A percentile compares a stretch with the other conserved stretches of the same genome.
These are phyloP conservation scores for Apiospora phragmitis DNA, from an alignment of 2,329 filamentous ascomycete species.

Conservation along the genomic window DNA sequence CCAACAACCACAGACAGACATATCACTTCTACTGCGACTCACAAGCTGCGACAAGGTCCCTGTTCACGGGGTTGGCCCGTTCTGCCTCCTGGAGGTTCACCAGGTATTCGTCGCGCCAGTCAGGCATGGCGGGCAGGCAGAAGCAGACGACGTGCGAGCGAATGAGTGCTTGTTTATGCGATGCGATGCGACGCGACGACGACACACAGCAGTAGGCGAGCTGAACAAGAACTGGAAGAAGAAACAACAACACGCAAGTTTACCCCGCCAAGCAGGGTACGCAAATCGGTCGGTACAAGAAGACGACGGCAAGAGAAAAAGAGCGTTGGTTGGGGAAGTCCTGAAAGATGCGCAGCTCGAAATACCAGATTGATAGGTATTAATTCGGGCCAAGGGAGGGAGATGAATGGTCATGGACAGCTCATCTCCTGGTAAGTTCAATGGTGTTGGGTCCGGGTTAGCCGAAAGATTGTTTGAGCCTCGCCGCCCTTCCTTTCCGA, in stretches of 20 bases:
- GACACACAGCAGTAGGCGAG: not conserved
- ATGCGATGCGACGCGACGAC: not conserved
- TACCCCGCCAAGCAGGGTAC: not conserved
- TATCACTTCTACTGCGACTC: too few species aligned
- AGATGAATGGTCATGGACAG: not conserved
- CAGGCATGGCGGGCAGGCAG: constrained; percentile 38
- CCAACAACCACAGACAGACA: too few species aligned
- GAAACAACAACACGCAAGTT: not conserved
- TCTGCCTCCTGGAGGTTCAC: constrained; percentile 72
- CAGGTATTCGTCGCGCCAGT: constrained; percentile 82
- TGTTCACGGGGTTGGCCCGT: constrained; percentile 61
- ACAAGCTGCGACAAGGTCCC: constrained; percentile 79
- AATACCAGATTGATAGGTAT: not conserved
- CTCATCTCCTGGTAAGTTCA: not conserved
- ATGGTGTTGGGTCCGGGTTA: not conserved
- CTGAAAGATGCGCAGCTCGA: not conserved
- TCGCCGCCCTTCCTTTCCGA: not conserved
- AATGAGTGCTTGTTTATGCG: not conserved
- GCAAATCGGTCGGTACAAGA: not conserved
- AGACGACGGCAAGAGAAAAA: not conserved
- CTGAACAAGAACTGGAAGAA: not conserved
- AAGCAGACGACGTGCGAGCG: too few species aligned
- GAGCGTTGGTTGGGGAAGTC: not conserved
- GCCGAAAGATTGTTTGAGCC: constrained; percentile 3
- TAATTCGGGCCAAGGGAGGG: not conserved